phyloP scores from a whole-genome alignment of 192 early-diverging fungal species.

The Coemansia guatemalensis region DNA sequence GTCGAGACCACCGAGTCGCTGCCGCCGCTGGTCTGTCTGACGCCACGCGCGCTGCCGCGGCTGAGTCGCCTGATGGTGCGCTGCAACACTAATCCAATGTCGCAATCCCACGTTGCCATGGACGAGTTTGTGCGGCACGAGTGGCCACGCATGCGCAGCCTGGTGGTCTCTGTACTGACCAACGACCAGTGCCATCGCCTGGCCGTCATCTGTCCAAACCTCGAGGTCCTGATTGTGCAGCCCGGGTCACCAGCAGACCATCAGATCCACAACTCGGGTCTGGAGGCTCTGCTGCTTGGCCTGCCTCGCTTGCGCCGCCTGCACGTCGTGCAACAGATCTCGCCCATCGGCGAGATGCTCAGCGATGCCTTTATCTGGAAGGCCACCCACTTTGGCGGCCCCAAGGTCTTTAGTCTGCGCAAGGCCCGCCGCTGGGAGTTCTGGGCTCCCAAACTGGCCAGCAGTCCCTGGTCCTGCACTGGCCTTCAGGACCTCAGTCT shows the following conservation, averaged over 20 bases:
- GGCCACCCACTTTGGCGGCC: slow-evolving; percentile 47
- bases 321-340: slow-evolving; percentile 52
- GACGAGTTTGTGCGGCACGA: slow-evolving; percentile 47
- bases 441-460: slow-evolving; percentile 55
- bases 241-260: slow-evolving; percentile 51
- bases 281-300: slow-evolving; percentile 44
- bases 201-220: slow-evolving; percentile 32
- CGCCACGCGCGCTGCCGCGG: slow-evolving; percentile 42
- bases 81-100: slow-evolving; percentile 46
- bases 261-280: slow-evolving; percentile 52
- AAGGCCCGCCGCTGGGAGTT: slow-evolving; percentile 47
- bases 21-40: slow-evolving; percentile 44
- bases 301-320: slow-evolving; percentile 39
- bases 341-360: slow-evolving; percentile 54
- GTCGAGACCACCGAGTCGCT: slow-evolving; percentile 47
- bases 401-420: slow-evolving; percentile 49
- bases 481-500: slow-evolving; percentile 40
- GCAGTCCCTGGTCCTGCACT: slow-evolving; percentile 47
- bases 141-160: slow-evolving; percentile 50
- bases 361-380: slow-evolving; percentile 52
- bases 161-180: slow-evolving; percentile 48
- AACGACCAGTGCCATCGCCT: slow-evolving; percentile 45
- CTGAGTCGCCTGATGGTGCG: slow-evolving; percentile 51
- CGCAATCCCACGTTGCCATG: slow-evolving; percentile 40
- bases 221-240: slow-evolving; percentile 53